These are phyloP conservation scores for Deinandra increscens DNA, from an alignment of 129 eudicot genomes.

Conservation along the genomic window DNA sequence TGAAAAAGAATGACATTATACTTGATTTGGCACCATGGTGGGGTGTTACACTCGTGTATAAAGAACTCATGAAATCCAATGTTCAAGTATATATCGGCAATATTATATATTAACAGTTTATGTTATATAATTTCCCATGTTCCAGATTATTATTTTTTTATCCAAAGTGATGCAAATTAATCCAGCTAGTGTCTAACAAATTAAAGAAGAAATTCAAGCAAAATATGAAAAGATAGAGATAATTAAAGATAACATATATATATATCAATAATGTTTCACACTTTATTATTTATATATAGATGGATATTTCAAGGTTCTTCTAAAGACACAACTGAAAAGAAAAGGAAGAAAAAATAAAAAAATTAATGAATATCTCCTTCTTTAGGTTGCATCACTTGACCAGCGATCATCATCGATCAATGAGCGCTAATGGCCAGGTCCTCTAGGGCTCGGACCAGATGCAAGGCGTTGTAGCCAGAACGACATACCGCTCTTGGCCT, in stretches of 20 bases:
- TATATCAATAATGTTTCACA: neutral
- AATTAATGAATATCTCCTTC: slow-evolving; percentile 10
- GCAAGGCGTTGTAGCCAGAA: slow-evolving; percentile 39
- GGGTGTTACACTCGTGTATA: too few relatives aligned
- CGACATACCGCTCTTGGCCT: slow-evolving; percentile 32
- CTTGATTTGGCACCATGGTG: too few relatives aligned
- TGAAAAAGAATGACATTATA: too few relatives aligned
- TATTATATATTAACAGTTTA: too few relatives aligned
- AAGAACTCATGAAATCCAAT: too few relatives aligned
- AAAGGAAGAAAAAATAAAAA: too few relatives aligned
- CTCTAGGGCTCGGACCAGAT: slow-evolving; percentile 45
- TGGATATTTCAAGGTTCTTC: neutral
- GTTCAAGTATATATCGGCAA: too few relatives aligned
- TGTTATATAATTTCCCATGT: neutral
- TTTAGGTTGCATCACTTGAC: neutral
- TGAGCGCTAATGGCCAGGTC: slow-evolving; percentile 35
- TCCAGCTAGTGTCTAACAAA: neutral
- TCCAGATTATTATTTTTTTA: neutral
- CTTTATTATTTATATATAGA: neutral
- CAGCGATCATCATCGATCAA: neutral
- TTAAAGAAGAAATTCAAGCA: too few relatives aligned
- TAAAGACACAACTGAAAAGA: neutral
- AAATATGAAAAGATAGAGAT: too few relatives aligned
- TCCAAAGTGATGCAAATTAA: neutral
- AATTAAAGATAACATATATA: too few relatives aligned